Evolutionary conservation across 2,329 filamentous ascomycete species (phyloP).

Genomic region (Blastomyces parvus): DNA sequence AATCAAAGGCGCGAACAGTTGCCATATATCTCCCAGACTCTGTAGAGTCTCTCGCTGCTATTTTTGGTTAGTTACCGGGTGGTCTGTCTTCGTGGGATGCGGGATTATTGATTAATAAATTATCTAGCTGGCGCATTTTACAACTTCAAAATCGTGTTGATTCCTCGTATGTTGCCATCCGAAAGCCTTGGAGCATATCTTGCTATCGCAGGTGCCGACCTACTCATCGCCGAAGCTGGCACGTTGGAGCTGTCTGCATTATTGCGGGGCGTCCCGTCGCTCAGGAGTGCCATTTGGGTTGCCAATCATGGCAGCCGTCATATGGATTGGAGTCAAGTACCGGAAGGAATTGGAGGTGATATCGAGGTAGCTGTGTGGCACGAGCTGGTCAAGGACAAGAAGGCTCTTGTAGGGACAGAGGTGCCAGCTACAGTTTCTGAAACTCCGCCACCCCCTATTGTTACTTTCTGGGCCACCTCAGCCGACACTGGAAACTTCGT

Average conservation of each 20-base stretch:
- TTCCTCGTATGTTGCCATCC: slow-evolving; percentile 71
- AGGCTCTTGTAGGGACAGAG: slow-evolving; percentile 48
- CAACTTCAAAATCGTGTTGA: slow-evolving; percentile 69
- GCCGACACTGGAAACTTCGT: slow-evolving; percentile 57
- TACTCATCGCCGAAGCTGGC: slow-evolving; percentile 74
- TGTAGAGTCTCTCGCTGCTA: slow-evolving; percentile 67
- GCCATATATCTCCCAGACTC: slow-evolving; percentile 92
- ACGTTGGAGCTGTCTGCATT: slow-evolving; percentile 72
- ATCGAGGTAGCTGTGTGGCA: slow-evolving; percentile 89
- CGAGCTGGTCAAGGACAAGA: slow-evolving; percentile 67
- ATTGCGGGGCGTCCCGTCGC: slow-evolving; percentile 55
- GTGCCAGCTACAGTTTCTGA: slow-evolving; percentile 56
- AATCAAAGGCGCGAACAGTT: slow-evolving; percentile 60
- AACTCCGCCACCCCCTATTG: slow-evolving; percentile 38
- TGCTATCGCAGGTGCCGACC: slow-evolving; percentile 63
- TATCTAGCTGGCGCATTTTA: slow-evolving; percentile 71
- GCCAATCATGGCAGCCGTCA: slow-evolving; percentile 83
- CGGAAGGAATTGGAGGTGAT: slow-evolving; percentile 62
- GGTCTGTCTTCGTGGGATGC: neutral
- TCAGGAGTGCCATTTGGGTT: slow-evolving; percentile 82
- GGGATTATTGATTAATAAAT: slow-evolving; percentile 4
- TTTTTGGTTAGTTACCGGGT: slow-evolving; percentile 53
- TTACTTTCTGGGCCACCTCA: slow-evolving; percentile 31
- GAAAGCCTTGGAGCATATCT: slow-evolving; percentile 63
- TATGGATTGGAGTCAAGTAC: slow-evolving; percentile 90